These are phyloP conservation scores for Malassezia japonica DNA, from an alignment of 1,284 basidiomycete genomes.

Conservation along the genomic window DNA sequence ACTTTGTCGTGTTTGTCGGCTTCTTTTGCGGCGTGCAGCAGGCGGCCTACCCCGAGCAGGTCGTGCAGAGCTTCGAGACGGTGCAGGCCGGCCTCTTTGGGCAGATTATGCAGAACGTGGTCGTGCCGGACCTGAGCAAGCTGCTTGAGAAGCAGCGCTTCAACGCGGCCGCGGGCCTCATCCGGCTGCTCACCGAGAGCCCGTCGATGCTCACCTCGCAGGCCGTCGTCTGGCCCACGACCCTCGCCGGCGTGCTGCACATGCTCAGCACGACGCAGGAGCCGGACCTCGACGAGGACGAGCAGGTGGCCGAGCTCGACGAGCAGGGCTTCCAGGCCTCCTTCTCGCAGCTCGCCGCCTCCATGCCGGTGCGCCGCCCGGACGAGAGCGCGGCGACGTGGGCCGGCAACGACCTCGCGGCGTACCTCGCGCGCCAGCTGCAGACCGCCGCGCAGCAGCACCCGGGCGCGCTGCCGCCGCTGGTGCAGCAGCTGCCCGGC, in stretches of 20 bases:
- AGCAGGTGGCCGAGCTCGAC: slow-evolving; percentile 74
- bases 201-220: slow-evolving; percentile 58
- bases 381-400: slow-evolving; percentile 18
- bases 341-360: slow-evolving; percentile 81
- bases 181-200: slow-evolving; percentile 67
- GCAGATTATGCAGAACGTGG: slow-evolving; percentile 67
- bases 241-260: slow-evolving; percentile 54
- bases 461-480: not conserved
- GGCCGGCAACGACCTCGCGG: slow-evolving; percentile 49
- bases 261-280: slow-evolving; percentile 62
- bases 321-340: slow-evolving; percentile 85
- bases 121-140: slow-evolving; percentile 71
- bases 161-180: slow-evolving; percentile 71
- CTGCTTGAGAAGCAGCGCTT: slow-evolving; percentile 73
- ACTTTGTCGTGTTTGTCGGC: slow-evolving; percentile 69
- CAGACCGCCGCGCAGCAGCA: not conserved
- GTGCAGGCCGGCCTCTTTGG: slow-evolving; percentile 80
- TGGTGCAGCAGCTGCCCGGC: slow-evolving; percentile 2
- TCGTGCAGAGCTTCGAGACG: slow-evolving; percentile 66
- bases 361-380: slow-evolving; percentile 48
- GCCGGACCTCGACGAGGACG: slow-evolving; percentile 55
- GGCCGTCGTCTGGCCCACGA: slow-evolving; percentile 34
- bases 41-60: slow-evolving; percentile 65
- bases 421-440: slow-evolving; percentile 38
- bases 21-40: slow-evolving; percentile 66